Evolutionary conservation across 805 yeast genomes (phyloP).

Genomic region (Kodamaea jinghongensis): DNA sequence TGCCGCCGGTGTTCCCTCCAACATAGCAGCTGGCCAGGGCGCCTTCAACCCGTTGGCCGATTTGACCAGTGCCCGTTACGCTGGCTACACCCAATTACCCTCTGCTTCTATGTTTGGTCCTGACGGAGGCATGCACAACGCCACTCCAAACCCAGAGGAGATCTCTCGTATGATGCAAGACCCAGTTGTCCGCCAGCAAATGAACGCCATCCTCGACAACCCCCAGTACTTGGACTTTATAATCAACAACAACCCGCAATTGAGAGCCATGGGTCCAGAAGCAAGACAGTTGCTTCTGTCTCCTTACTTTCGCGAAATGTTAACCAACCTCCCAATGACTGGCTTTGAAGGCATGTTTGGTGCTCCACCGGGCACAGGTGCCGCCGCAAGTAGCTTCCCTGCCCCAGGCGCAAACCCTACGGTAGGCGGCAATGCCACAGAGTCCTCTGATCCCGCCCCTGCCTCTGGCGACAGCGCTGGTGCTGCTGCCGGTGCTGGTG

Average conservation of each 20-base stretch:
- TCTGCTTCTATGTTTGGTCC: conserved; percentile 88
- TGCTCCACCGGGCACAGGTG: conserved; percentile 35
- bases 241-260: conserved; percentile 79
- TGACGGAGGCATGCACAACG: conserved; percentile 81
- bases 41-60: conserved; percentile 89
- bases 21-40: conserved; percentile 83
- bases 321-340: conserved; percentile 38
- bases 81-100: conserved; percentile 88
- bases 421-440: conserved; percentile 19
- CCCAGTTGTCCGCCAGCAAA: conserved; percentile 77
- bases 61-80: conserved; percentile 92
- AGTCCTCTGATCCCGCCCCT: not conserved
- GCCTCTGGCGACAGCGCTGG: conserved; percentile 10
- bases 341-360: conserved; percentile 69
- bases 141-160: conserved; percentile 69
- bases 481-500: conserved; percentile 13
- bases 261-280: conserved; percentile 85
- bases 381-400: conserved; percentile 25
- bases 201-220: conserved; percentile 78
- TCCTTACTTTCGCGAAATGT: conserved; percentile 71
- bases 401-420: conserved; percentile 42
- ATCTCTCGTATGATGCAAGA: conserved; percentile 70
- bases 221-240: conserved; percentile 85
- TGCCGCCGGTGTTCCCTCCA: conserved; percentile 57
- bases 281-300: conserved; percentile 82